Base-by-base conservation (phyloP, 148 eudicot genomes). In the Rhododendron henanense region DNA sequence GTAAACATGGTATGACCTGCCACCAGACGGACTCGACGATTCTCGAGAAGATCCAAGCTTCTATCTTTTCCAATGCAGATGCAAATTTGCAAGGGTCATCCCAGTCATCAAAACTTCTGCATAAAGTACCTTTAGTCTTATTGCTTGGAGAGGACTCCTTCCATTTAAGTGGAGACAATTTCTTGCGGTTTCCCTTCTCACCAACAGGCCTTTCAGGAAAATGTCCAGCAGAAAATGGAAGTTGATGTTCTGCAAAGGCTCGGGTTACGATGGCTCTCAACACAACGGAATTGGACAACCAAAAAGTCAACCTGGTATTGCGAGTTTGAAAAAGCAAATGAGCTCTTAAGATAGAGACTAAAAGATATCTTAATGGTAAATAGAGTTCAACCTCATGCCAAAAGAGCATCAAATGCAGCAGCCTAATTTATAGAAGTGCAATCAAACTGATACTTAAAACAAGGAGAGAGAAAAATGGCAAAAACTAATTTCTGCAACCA, bases 21-120 rank as follows among this genome's bases (percentile, higher is more conserved):
- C 99, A 96, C 99, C 99, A 96, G 87, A 96, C 89, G 76, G 99
- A 96, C 88, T 96, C 99, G 28, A 94, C 88, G 67, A 96, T 91
- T 53, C 95, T 93, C 19, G 93, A 91, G 92, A 94, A 96, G 86
- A 96, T 94, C 99, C 99, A 96, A 90, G 93, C 88, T 88, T 96
- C 98, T 35, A 91, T 91, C 87, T 89, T 93, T 87, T 93, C 95
- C 85, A 96, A 88, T 74, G 93, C 90, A 86, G 90, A 91, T 83
- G 88, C 83, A 79, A 95, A 95, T 83, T 90, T 86, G 45, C 45
- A 87, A 85, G 95, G 93, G 89, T 91, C 90, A 83, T 93, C 94
- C 91, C 88, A 90, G 65, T 94, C 93, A 88, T 90, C 85, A 83
- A 77, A 65, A 69, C 76, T 87, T 82, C 37, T 90, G 79, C 78